A percentile compares a stretch with the other conserved stretches of the same genome.
phyloP scores from a whole-genome alignment of 1,284 basidiomycete species.

The Heliocybe sulcata region DNA sequence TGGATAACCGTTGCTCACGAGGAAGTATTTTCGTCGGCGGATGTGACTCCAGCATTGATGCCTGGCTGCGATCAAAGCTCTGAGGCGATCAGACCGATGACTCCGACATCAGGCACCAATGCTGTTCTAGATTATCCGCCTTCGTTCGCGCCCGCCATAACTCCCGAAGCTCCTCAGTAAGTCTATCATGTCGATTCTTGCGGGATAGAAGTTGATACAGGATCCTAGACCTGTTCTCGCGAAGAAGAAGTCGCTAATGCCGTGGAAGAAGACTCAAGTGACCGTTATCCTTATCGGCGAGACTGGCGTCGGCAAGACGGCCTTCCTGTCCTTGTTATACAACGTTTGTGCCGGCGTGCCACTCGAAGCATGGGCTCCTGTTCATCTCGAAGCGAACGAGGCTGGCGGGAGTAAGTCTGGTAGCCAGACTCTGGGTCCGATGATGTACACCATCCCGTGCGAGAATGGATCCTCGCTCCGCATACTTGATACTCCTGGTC shows the following conservation, averaged over 20 bases:
- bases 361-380: neutral
- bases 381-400: neutral
- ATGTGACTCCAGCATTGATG: no score
- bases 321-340: neutral
- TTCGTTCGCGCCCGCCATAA: no score
- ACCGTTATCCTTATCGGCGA: neutral
- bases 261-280: neutral
- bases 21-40: no score
- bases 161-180: no score
- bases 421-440: slow-evolving; percentile 13
- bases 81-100: no score
- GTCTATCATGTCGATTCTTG: no score
- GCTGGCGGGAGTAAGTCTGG: neutral
- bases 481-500: slow-evolving; percentile 18
- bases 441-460: neutral
- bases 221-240: neutral
- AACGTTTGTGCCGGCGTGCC: neutral
- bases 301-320: slow-evolving; percentile 11
- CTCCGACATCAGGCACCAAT: no score
- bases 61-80: no score
- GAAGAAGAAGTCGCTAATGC: neutral
- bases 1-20: no score
- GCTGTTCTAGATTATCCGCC: no score
- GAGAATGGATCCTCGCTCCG: slow-evolving; percentile 4
- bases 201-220: no score